Evolutionary conservation across 2,329 filamentous ascomycete species (phyloP), one percentile per base, ranked within the genome.

Genomic region (Alternaria novae-zelandiae): DNA sequence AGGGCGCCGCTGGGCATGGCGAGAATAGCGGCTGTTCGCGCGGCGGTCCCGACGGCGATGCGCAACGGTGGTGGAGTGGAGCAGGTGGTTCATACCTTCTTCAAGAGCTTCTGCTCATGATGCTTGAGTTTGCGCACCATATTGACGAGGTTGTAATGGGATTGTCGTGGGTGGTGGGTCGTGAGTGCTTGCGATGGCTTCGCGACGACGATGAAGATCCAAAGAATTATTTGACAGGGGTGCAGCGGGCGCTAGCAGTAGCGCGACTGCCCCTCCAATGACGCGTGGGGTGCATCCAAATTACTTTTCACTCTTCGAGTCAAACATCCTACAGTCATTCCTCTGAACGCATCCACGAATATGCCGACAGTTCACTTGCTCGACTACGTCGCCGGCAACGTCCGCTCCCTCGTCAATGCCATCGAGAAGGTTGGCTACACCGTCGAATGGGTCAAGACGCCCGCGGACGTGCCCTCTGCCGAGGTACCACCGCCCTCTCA

Each of bases 71-170:
- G 20, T 2, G 28, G 21, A 2, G 6, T 2, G 15, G 1, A 57
- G 21, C 15, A 54, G 28, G 44, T 20, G 30, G 6, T 46, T 32
- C 59, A 4, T 63, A 68, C 61, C 64, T 95, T 95, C 74, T 87
- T 86, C 70, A 98, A 88, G 78, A 98, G 91, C 87, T 96, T 96
- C 80, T 96, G 89, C 89, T 99, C 96, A 57, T 76, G 95, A 83
- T 97, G 89, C 83, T 97, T 98, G 78, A 99, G 89, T 85, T 97
- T 94, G 74, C 96, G 91, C 72, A 97, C 93, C 96, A 98, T 98
- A 23, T 54, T 53, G 56, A 51, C 23, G 57, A 28, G 5, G 17
- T 1, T 12, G 3, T 15, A 12, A 23, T 9, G 21, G 4, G 15
- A 5, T n/a, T 12, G 13, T 21, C 4, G 17, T 11, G 51, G 32